phyloP scores from a whole-genome alignment of 2,329 filamentous ascomycete species.

The Nemania sp. region DNA sequence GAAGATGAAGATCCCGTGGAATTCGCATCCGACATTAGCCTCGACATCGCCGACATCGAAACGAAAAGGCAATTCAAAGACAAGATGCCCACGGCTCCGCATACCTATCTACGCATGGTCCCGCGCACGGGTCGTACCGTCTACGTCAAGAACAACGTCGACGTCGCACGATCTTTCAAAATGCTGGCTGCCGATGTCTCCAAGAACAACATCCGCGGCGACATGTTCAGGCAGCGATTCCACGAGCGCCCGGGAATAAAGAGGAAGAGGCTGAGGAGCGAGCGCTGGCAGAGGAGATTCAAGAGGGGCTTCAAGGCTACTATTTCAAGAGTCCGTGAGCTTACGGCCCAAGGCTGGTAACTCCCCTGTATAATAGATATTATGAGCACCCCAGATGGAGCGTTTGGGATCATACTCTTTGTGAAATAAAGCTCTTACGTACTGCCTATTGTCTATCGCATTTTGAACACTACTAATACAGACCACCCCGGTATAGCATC shows the following conservation, averaged over 20 bases:
- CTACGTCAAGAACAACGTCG: conserved; percentile 57
- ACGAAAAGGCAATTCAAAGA: background rate
- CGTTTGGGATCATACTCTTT: conserved; percentile 14
- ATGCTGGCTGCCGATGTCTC: conserved; percentile 55
- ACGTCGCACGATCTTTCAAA: conserved; percentile 59
- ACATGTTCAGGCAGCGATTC: conserved; percentile 71
- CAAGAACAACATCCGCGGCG: conserved; percentile 68
- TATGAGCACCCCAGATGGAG: conserved; percentile 17
- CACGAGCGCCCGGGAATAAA: conserved; percentile 82
- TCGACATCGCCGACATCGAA: conserved; percentile 42
- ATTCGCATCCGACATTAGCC: conserved; percentile 21
- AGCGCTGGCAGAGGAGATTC: conserved; percentile 78
- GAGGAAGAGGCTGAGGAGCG: conserved; percentile 77
- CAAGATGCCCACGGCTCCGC: background rate
- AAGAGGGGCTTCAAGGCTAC: conserved; percentile 74
- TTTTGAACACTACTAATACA: background rate
- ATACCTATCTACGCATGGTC: conserved; percentile 52
- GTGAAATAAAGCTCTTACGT: conserved; percentile 37
- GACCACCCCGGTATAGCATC: background rate
- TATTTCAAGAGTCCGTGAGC: conserved; percentile 72
- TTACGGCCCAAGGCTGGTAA: conserved; percentile 84
- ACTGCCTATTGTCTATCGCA: conserved; percentile 20
- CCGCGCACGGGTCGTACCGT: conserved; percentile 60
- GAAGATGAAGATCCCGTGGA: background rate
- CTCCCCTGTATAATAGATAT: conserved; percentile 37